Conservation (phyloP, 1,284 basidiomycete genomes). For the Ceratobasidium papillatum region DNA sequence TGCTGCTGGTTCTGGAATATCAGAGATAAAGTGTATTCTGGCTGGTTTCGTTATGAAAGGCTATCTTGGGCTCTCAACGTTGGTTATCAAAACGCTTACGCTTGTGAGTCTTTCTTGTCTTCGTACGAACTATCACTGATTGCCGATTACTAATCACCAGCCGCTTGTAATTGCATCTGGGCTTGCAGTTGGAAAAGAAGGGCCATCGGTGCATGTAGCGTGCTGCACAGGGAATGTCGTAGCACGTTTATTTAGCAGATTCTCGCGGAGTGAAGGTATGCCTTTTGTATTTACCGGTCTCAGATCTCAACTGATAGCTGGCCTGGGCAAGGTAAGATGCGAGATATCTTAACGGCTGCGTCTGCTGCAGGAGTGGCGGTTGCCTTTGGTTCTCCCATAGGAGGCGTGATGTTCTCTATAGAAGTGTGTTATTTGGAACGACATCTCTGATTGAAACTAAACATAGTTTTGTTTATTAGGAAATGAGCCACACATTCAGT, state of each 20-base stretch:
- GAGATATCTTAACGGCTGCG: conserved; percentile 93
- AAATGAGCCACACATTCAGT: conserved; percentile 97
- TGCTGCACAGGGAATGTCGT: conserved; percentile 93
- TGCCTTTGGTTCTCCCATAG: conserved; percentile 97
- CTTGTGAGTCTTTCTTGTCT: conserved; percentile 67
- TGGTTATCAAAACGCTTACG: conserved; percentile 90
- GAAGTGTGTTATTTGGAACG: conserved; percentile 54
- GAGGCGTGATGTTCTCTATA: conserved; percentile 90
- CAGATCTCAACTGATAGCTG: background rate
- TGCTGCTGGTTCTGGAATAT: conserved; percentile 97
- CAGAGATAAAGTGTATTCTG: conserved; percentile 98
- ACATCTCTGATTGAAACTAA: background rate
- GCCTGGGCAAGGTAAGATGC: conserved; percentile 79
- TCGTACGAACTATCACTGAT: background rate
- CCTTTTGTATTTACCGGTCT: no score
- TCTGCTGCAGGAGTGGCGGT: conserved; percentile 98
- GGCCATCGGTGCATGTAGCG: conserved; percentile 97
- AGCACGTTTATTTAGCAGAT: conserved; percentile 81
- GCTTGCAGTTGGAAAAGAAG: conserved; percentile 97
- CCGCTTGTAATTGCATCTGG: conserved; percentile 98
- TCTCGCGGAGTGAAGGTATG: conserved; percentile 87
- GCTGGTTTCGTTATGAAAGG: conserved; percentile 98
- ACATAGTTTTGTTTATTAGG: conserved; percentile 59
- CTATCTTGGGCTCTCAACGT: conserved; percentile 88
- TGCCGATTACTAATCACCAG: conserved; percentile 55